Base-by-base conservation (phyloP, 169 alveolate species). In the Plasmodium chabaudi region DNA sequence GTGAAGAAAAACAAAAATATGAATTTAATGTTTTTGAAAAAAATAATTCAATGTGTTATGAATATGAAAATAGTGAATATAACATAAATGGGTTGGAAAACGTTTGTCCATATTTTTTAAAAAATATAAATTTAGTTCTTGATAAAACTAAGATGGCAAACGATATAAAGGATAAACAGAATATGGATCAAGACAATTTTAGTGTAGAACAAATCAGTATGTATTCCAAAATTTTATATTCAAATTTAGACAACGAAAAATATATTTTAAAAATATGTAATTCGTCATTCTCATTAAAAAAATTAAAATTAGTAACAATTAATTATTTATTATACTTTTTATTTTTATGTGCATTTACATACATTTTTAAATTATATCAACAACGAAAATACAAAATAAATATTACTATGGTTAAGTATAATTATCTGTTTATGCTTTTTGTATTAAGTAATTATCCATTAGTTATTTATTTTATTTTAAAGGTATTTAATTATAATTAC, bases 211-310 rank as follows among this genome's bases (percentile, higher is more conserved):
- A 79, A 79, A 79, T 79, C n/a, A 67, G 84, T 19, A 79, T 79
- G 70, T 79, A 79, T 46, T 79, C 89, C 21, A 79, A 79, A 42
- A 59, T 79, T 39, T 44, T 79, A 25, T 79, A 27, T 67, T 79
- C 89, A 68, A 61, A 79, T n/a, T 67, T 79, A 70, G 89, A 79
- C 44, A 67, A 67, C 56, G 89, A 79, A 67, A 79, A 79, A 55
- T 79, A 67, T 67, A 79, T 79, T 67, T 79, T 79, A 70, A 79
- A 79, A 65, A 79, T 79, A 25, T 79, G 89, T 65, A 79, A 79
- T 59, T 79, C 90, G 6, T 53, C 90, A 19, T 67, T 67, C 46
- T 82, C 90, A 3, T 34, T 82, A 9, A 82, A 82, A 46, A 82
- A 65, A 53, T 82, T 82, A 67, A 82, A 60, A 67, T 67, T 51